Base-by-base conservation (phyloP, 2,329 filamentous ascomycete species). In the Ascosphaera apis region DNA sequence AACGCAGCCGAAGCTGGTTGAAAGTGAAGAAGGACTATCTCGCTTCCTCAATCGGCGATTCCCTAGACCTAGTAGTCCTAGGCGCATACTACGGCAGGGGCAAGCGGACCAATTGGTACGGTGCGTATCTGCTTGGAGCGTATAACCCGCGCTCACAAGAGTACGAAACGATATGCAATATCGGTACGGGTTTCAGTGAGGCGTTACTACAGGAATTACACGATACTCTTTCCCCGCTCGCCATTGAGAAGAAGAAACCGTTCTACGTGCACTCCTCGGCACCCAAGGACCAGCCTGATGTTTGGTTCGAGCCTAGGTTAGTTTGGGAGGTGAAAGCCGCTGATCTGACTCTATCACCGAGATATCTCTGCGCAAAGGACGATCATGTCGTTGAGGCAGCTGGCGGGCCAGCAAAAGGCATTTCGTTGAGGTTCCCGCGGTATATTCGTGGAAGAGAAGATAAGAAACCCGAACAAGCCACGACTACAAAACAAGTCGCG, bases 21-120 rank as follows among this genome's bases (percentile, higher is more conserved):
- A 98, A 98, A 66, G 76, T 95, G 57, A 98, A 98, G 57, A 98
- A 98, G 52, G 88, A 98, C 51, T 98, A 98, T 53, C 79, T 98
- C 38, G 67, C 79, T 4, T 86, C 86, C 36, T 28, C 25, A 28
- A 74, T 93, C 2, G 88, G 88, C 36, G 88, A 98, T 57, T 93
- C 84, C 2, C 76, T 98, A 15, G 88, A 98, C 49, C 75, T 98
- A 2, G 88, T 98, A 23, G 88, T 98, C 1, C 62, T 98, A 0
- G 88, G 88, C 18, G 88, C 86, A 11, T 98, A 98, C 61, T 71
- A 79, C 54, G 88, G 88, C 48, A 84, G 78, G 51, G 88, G 88
- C 46, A 98, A 95, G 61, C 82, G 88, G 40, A 93, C 88, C 0
- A 86, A 78, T 0, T 82, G 91, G 39, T 98, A 93, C 51, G 88